phyloP scores from a whole-genome alignment of 768 basidiomycete genomes.

The Suillus americanus region DNA sequence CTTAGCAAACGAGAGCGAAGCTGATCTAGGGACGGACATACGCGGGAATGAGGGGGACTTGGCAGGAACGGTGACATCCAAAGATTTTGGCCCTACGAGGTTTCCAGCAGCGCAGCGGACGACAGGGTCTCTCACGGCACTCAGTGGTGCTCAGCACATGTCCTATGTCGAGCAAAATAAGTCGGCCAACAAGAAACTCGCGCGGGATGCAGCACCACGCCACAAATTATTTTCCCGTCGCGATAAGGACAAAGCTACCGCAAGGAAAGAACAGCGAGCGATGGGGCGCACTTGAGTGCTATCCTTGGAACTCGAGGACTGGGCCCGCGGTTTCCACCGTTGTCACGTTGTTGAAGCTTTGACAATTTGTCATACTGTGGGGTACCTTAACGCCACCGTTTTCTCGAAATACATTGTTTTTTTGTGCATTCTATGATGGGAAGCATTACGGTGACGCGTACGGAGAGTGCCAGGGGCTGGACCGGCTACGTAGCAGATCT shows the following conservation, averaged over 20 bases:
- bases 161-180: constrained; percentile 92
- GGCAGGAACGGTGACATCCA: constrained; percentile 82
- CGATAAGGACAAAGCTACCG: constrained; percentile 68
- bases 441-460: background rate
- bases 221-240: constrained; percentile 84
- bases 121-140: constrained; percentile 75
- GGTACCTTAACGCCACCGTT: constrained; percentile 1
- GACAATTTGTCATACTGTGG: background rate
- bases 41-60: constrained; percentile 82
- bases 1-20: constrained; percentile 86
- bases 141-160: constrained; percentile 91
- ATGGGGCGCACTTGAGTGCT: constrained; percentile 27
- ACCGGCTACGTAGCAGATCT: background rate
- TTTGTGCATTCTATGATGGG: background rate
- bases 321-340: constrained; percentile 1
- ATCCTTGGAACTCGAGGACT: constrained; percentile 1
- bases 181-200: constrained; percentile 80
- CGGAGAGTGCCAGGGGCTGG: background rate
- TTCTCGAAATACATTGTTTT: background rate
- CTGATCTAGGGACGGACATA: constrained; percentile 84
- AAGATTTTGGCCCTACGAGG: constrained; percentile 73
- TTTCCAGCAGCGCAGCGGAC: constrained; percentile 74
- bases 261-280: constrained; percentile 43
- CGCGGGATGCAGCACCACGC: constrained; percentile 50
- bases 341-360: constrained; percentile 4